Evolutionary conservation across 768 basidiomycete genomes (phyloP), one percentile per base, ranked within the genome.

Genomic region (Sutorius australiensis): DNA sequence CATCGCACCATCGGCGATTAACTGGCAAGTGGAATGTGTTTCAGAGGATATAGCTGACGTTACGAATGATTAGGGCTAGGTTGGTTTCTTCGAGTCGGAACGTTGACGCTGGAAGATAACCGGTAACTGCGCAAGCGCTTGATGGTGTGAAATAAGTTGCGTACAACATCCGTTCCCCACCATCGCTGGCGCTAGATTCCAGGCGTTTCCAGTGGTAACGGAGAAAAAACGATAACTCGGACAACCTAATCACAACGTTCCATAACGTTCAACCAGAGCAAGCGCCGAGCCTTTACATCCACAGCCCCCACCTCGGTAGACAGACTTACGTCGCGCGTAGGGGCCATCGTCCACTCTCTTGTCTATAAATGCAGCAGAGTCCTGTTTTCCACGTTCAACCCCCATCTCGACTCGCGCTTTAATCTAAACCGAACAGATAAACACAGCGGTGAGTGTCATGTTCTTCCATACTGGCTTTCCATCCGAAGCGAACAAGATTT

Each of bases 391-490:
- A 11, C 21, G 21, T 41, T 28, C 44, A 47, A 30, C 12, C 2
- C 17, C 17, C 2, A 0, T 12, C 48, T 10, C 31, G 10, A 21
- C 1, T n/a, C 11, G 30, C 16, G 3, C 9, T 42, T n/a, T 16
- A 28, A 7, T 28, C 36, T 33, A 17, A 51, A 12, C 42, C 28
- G 19, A 41, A 37, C 43, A 31, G 5, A 50, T 9, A 34, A 44
- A 41, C 21, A 28, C 2, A 41, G n/a, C 12, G 46, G 64, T 67
- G 24, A 55, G 65, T 33, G 14, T 16, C 36, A 5, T 27, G 8
- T 14, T 36, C 28, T 32, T 28, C 6, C 11, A 39, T 24, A 3
- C 32, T 2, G 3, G 28, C 13, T 12, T 38, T 33, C 8, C 12
- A 11, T 39, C 39, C 12, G 17, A 56, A 42, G 0, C 17, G 32